Evolutionary conservation across 2,329 filamentous ascomycete species (phyloP).

Genomic region (Periconia sp.): DNA sequence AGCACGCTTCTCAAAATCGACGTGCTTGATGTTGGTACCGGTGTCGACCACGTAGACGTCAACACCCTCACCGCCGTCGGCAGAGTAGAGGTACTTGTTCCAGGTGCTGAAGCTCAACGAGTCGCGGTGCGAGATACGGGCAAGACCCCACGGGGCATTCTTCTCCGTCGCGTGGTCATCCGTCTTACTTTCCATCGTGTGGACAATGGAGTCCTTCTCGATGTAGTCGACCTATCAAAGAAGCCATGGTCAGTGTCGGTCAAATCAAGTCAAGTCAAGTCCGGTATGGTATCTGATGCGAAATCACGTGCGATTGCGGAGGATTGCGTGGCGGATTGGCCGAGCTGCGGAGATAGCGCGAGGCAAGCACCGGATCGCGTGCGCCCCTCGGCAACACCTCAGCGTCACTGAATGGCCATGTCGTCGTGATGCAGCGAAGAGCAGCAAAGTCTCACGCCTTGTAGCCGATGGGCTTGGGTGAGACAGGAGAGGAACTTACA

Average conservation of each 20-base stretch:
- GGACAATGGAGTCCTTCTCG: slow-evolving; percentile 92
- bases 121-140: slow-evolving; percentile 94
- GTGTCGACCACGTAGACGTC: slow-evolving; percentile 99
- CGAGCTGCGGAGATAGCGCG: slow-evolving; percentile 36
- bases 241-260: neutral
- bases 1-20: slow-evolving; percentile 96
- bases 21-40: slow-evolving; percentile 90
- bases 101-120: slow-evolving; percentile 87
- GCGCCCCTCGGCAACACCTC: too few relatives aligned
- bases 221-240: slow-evolving; percentile 86
- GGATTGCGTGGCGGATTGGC: slow-evolving; percentile 31
- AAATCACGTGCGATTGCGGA: slow-evolving; percentile 34
- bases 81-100: slow-evolving; percentile 96
- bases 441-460: too few relatives aligned
- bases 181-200: slow-evolving; percentile 66
- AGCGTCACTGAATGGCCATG: too few relatives aligned
- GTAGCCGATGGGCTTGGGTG: neutral
- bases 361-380: slow-evolving; percentile 15
- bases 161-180: slow-evolving; percentile 71
- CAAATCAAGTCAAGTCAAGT: too few relatives aligned
- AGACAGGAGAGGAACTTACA: slow-evolving; percentile 68
- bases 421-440: neutral
- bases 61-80: slow-evolving; percentile 92
- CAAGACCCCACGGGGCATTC: slow-evolving; percentile 97
- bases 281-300: too few relatives aligned